These are phyloP conservation scores for Botryotinia globosa DNA, from an alignment of 2,329 filamentous ascomycete species.

Conservation along the genomic window DNA sequence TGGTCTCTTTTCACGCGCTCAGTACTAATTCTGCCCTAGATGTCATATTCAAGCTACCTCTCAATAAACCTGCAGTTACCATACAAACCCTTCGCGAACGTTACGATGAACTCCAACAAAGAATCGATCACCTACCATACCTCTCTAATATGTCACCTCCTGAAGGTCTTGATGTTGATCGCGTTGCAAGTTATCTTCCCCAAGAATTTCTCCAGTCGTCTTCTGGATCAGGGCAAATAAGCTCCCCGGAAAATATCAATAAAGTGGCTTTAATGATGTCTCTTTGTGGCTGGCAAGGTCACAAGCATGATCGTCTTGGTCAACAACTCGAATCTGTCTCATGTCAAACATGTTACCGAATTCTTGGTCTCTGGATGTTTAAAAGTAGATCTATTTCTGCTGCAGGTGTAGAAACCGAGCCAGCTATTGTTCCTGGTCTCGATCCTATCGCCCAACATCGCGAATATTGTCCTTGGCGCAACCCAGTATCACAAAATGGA, in stretches of 20 bases:
- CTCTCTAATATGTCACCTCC: constrained; percentile 57
- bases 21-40: constrained; percentile 43
- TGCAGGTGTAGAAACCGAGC: constrained; percentile 50
- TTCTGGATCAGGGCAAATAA: not conserved
- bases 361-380: constrained; percentile 93
- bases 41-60: constrained; percentile 57
- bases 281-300: constrained; percentile 71
- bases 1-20: constrained; percentile 34
- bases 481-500: constrained; percentile 57
- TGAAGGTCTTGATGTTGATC: constrained; percentile 50
- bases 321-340: constrained; percentile 44
- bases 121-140: constrained; percentile 58
- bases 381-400: constrained; percentile 66
- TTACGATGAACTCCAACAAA: constrained; percentile 60
- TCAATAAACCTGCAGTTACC: constrained; percentile 59
- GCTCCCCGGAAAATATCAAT: constrained; percentile 44
- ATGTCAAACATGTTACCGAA: constrained; percentile 83
- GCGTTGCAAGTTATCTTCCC: constrained; percentile 50
- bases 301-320: constrained; percentile 34
- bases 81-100: constrained; percentile 58
- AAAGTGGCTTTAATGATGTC: constrained; percentile 66
- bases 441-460: constrained; percentile 72
- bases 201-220: constrained; percentile 44
- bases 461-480: constrained; percentile 82
- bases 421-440: constrained; percentile 61